phyloP scores from a whole-genome alignment of 345 rosid genomes.

The Eucalyptus polybractea region DNA sequence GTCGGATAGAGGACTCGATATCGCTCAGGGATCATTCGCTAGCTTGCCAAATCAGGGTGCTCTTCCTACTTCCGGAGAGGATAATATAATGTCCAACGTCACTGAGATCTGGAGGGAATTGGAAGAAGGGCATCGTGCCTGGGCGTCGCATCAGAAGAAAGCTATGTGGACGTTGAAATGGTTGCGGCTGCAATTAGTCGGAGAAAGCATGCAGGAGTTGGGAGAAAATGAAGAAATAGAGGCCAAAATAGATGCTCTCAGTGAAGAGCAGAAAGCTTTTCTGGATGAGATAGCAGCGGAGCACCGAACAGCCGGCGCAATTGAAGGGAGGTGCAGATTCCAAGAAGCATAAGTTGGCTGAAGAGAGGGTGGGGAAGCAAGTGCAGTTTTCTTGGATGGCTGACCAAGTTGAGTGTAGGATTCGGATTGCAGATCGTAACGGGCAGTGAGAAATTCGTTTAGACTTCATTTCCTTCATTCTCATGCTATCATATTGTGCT shows the following conservation, averaged over 20 bases:
- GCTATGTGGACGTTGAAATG: neutral
- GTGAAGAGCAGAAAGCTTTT: neutral
- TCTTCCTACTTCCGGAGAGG: neutral
- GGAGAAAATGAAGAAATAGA: no score
- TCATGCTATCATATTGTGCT: neutral
- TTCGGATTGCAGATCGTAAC: neutral
- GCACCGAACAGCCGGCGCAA: neutral
- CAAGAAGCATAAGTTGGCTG: neutral
- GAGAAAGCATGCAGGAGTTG: neutral
- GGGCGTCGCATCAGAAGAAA: neutral
- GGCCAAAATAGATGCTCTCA: no score
- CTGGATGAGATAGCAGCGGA: neutral
- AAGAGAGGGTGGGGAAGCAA: neutral
- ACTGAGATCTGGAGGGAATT: neutral
- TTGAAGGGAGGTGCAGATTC: neutral
- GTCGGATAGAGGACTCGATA: neutral
- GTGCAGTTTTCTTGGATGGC: neutral
- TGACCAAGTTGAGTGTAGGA: neutral
- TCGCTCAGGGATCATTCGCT: neutral
- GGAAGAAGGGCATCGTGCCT: neutral
- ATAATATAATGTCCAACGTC: neutral
- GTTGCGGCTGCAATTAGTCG: neutral
- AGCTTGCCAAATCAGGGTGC: neutral
- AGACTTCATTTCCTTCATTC: neutral
- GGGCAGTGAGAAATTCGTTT: neutral